These are phyloP conservation scores for Ascochyta fabae DNA, from an alignment of 2,329 filamentous ascomycete genomes.

Conservation along the genomic window DNA sequence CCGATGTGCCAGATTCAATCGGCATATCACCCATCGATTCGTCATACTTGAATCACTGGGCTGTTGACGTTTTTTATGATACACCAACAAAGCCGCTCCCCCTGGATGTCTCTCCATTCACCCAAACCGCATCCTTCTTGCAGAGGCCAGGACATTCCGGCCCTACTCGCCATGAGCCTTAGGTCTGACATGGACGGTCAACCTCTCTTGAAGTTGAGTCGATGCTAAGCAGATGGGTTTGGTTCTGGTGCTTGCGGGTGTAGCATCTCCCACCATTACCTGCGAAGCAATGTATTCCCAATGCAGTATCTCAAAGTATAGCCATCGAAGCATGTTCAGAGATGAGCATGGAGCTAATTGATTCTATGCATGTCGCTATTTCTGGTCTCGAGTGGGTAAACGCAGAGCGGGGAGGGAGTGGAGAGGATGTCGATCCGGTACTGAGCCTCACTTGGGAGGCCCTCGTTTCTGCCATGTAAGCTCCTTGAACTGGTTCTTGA, in stretches of 20 bases:
- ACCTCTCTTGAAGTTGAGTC: not conserved
- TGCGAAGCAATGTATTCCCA: not conserved
- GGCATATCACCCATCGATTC: too few relatives aligned
- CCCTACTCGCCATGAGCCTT: too few relatives aligned
- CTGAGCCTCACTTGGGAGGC: conserved; percentile 26
- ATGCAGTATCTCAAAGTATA: not conserved
- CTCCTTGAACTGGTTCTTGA: conserved; percentile 55
- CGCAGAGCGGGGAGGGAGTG: not conserved
- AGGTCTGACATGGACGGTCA: not conserved
- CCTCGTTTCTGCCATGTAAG: conserved; percentile 47
- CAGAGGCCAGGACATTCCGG: too few relatives aligned
- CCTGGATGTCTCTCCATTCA: too few relatives aligned
- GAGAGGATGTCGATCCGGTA: not conserved
- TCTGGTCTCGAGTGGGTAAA: not conserved
- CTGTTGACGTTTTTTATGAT: too few relatives aligned
- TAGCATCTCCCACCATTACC: not conserved
- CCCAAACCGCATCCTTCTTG: too few relatives aligned
- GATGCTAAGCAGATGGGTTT: not conserved
- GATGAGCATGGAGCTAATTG: not conserved
- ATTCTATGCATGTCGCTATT: not conserved
- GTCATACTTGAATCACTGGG: too few relatives aligned
- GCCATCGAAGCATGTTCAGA: not conserved
- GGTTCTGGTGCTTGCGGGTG: not conserved
- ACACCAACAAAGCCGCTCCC: too few relatives aligned
- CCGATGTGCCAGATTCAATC: too few relatives aligned